These are phyloP conservation scores for Rhamnella rubrinervis DNA, from an alignment of 331 rosid species.

Conservation along the genomic window DNA sequence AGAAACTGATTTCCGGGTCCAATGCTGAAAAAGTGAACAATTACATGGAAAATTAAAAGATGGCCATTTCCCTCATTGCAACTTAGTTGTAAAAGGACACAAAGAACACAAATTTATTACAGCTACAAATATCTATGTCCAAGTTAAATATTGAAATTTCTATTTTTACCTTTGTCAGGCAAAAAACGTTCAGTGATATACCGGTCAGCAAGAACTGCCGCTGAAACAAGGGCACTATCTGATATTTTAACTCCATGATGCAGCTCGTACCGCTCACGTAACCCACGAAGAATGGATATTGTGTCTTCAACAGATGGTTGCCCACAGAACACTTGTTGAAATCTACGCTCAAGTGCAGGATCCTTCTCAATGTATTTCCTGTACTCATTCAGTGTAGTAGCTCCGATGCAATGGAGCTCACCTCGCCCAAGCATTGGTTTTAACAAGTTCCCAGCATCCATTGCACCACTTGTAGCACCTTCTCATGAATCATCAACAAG, in stretches of 20 bases:
- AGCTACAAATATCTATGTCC: not conserved
- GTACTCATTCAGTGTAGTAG: conserved; percentile 89
- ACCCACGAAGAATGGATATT: conserved; percentile 94
- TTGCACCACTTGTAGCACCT: conserved; percentile 99
- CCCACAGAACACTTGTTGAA: conserved; percentile 92
- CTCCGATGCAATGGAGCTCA: conserved; percentile 96
- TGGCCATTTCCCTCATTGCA: not conserved
- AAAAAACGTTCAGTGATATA: conserved; percentile 86
- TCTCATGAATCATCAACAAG: conserved; percentile 28
- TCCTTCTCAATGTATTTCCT: conserved; percentile 96
- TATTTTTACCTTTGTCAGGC: conserved; percentile 82
- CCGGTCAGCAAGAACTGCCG: conserved; percentile 93
- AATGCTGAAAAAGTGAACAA: not conserved
- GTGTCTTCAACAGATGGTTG: conserved; percentile 95
- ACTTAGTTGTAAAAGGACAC: not conserved
- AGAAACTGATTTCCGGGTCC: not conserved
- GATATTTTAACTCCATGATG: conserved; percentile 99
- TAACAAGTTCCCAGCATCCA: conserved; percentile 98
- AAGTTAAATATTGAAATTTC: not conserved
- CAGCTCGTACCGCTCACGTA: conserved; percentile 95
- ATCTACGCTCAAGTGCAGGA: conserved; percentile 96
- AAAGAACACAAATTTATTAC: not conserved
- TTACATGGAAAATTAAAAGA: not conserved
- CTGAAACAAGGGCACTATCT: conserved; percentile 94
- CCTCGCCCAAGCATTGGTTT: conserved; percentile 99